phyloP scores from a whole-genome alignment of 2,329 filamentous ascomycete species.

The Raffaelea ambrosiae region DNA sequence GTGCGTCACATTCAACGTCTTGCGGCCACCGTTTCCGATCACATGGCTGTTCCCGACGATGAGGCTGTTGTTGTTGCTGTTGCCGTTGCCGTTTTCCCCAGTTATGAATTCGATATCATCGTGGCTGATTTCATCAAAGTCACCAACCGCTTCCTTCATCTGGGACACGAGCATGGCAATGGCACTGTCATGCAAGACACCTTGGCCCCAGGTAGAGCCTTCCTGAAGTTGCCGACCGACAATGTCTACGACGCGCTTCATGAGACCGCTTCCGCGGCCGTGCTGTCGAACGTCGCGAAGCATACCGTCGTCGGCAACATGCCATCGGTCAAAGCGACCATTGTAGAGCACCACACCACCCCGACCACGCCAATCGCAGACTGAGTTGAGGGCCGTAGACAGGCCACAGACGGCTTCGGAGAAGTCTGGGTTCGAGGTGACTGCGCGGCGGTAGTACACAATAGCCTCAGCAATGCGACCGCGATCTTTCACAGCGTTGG shows the following conservation, averaged over 20 bases:
- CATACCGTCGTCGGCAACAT: conserved; percentile 79
- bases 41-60: too few relatives aligned
- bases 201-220: conserved; percentile 76
- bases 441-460: conserved; percentile 80
- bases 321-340: conserved; percentile 79
- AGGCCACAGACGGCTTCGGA: conserved; percentile 94
- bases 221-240: conserved; percentile 82
- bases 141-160: conserved; percentile 30
- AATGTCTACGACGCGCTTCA: conserved; percentile 83
- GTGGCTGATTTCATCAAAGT: conserved; percentile 17
- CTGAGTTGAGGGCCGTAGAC: conserved; percentile 89
- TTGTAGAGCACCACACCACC: conserved; percentile 72
- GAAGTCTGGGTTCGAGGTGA: conserved; percentile 87
- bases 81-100: neutral
- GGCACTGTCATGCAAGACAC: conserved; percentile 50
- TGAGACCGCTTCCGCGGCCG: conserved; percentile 65
- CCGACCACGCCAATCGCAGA: conserved; percentile 87
- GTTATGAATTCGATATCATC: neutral
- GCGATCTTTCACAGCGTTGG: conserved; percentile 96
- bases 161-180: conserved; percentile 43
- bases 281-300: conserved; percentile 62
- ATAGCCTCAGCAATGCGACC: conserved; percentile 90
- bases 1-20: conserved; percentile 25
- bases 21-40: neutral
- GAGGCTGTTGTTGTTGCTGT: neutral